Percentiles rank a stretch among this genome's conserved stretches.
phyloP scores from a whole-genome alignment of 1,284 basidiomycete genomes.

The Cyathus olla region DNA sequence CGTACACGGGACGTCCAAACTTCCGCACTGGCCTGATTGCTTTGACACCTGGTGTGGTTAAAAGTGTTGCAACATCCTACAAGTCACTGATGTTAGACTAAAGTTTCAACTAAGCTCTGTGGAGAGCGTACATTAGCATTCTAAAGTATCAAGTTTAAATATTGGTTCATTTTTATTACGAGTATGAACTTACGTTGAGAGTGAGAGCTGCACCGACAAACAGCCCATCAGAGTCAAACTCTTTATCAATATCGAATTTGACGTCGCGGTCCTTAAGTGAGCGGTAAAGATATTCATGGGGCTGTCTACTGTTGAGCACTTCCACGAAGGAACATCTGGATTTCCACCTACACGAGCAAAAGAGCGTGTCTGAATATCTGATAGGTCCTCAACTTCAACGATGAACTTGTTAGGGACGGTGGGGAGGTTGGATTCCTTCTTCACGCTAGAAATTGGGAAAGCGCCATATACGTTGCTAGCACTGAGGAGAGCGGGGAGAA shows the following conservation, averaged over 20 bases:
- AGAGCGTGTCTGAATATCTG: conserved; percentile 50
- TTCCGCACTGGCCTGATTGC: conserved; percentile 49
- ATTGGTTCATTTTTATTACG: not conserved
- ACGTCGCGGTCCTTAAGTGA: conserved; percentile 45
- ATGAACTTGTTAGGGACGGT: conserved; percentile 62
- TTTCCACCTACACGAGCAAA: conserved; percentile 22
- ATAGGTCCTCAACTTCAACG: conserved; percentile 55
- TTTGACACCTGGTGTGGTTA: conserved; percentile 46
- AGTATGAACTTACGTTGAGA: conserved; percentile 33
- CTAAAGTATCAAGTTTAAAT: conserved; percentile 12
- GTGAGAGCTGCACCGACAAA: conserved; percentile 54
- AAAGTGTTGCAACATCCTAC: conserved; percentile 44
- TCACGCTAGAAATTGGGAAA: conserved; percentile 30
- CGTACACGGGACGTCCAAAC: conserved; percentile 44
- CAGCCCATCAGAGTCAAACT: conserved; percentile 49
- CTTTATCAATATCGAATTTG: conserved; percentile 48
- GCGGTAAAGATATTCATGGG: conserved; percentile 44
- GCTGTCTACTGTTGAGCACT: conserved; percentile 22
- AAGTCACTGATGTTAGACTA: not conserved
- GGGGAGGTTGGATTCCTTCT: conserved; percentile 44
- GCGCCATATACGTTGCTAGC: conserved; percentile 21
- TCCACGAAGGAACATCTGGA: not conserved
- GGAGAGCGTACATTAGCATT: conserved; percentile 22
- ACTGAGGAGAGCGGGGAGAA: conserved; percentile 34
- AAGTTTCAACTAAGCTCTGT: not conserved